Conservation (phyloP, 108 stramenopile species). For the Aurantiochytrium sp. region DNA sequence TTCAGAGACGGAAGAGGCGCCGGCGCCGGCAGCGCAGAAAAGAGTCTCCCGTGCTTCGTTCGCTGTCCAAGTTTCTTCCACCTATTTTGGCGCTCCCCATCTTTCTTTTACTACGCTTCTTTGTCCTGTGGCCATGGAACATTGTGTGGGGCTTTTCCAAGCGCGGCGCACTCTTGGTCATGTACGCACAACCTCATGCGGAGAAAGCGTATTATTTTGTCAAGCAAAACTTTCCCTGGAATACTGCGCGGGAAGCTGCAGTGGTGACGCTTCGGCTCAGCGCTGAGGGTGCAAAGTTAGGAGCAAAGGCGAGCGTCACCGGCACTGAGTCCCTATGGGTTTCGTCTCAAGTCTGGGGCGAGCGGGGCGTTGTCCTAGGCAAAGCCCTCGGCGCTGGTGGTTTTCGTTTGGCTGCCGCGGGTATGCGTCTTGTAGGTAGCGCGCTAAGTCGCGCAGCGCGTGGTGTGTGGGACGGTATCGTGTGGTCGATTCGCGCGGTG, state of each 20-base stretch:
- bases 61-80: background rate
- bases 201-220: background rate
- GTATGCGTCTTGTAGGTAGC: background rate
- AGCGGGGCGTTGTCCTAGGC: background rate
- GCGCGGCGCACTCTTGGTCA: background rate
- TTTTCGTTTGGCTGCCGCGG: background rate
- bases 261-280: background rate
- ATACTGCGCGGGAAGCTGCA: background rate
- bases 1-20: background rate
- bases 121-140: background rate
- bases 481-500: background rate
- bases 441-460: background rate
- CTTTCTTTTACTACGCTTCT: background rate
- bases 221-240: background rate
- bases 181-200: background rate
- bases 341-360: background rate
- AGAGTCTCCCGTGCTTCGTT: background rate
- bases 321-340: background rate
- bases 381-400: background rate
- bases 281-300: background rate
- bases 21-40: background rate
- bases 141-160: background rate
- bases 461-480: background rate
- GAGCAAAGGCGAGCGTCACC: background rate
- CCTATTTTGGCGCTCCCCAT: background rate